Percentiles rank a stretch among this genome's conserved stretches.
phyloP scores from a whole-genome alignment of 192 early-diverging fungal species.

The Globomyces pollinis-pini region DNA sequence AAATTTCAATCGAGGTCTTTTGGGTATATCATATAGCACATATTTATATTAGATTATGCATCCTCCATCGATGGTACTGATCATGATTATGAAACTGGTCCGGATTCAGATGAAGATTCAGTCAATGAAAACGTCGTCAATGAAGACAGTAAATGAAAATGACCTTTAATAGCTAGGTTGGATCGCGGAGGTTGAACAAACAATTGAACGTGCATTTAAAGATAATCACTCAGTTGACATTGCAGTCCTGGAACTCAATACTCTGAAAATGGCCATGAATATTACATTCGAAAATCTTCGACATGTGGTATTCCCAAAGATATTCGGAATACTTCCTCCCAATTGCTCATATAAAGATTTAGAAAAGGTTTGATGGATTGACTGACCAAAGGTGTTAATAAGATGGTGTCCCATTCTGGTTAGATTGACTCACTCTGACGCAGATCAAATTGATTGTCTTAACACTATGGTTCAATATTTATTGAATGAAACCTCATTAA shows the following conservation, averaged over 20 bases:
- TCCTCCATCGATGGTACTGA: constrained; percentile 3
- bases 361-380: constrained; percentile 15
- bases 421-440: constrained; percentile 53
- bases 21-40: neutral
- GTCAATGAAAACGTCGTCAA: constrained; percentile 16
- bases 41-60: neutral
- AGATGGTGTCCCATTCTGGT: constrained; percentile 66
- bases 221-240: constrained; percentile 69
- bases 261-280: constrained; percentile 79
- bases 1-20: constrained; percentile 1
- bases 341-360: constrained; percentile 21
- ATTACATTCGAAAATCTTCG: constrained; percentile 73
- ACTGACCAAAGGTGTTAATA: constrained; percentile 28
- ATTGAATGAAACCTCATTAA: constrained; percentile 14
- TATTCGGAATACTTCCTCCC: constrained; percentile 58
- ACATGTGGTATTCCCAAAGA: constrained; percentile 59
- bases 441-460: constrained; percentile 69
- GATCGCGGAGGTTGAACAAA: constrained; percentile 62
- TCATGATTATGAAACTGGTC: constrained; percentile 4
- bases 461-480: constrained; percentile 35
- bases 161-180: constrained; percentile 34
- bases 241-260: constrained; percentile 76
- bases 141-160: constrained; percentile 16
- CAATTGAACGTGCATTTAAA: constrained; percentile 71
- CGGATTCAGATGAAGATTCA: constrained; percentile 7